Evolutionary conservation across 2,329 filamentous ascomycete genomes (phyloP).

Genomic region (Aspergillus sp.): DNA sequence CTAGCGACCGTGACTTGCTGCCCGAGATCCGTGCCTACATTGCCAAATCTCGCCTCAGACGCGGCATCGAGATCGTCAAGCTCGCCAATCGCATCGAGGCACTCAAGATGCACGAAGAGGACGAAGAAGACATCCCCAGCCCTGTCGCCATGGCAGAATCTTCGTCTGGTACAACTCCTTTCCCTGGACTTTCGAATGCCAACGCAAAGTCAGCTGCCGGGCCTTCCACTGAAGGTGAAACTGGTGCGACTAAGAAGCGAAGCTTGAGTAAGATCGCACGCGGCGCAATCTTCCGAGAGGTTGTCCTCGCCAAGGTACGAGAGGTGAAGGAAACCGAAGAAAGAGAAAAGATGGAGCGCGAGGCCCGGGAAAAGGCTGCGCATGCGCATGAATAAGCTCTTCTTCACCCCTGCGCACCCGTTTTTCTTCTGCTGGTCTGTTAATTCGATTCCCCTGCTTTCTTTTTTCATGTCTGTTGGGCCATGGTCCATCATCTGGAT

Average conservation of each 20-base stretch:
- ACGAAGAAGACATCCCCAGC: constrained; percentile 64
- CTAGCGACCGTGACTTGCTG: constrained; percentile 92
- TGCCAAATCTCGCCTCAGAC: constrained; percentile 81
- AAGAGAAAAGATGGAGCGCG: constrained; percentile 62
- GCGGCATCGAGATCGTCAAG: constrained; percentile 94
- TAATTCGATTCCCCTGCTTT: constrained; percentile 17
- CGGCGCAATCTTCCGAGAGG: constrained; percentile 82
- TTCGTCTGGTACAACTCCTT: constrained; percentile 32
- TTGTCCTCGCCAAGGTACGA: constrained; percentile 87
- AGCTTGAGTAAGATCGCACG: constrained; percentile 57
- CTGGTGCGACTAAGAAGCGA: constrained; percentile 40
- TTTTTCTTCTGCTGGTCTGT: constrained; percentile 10
- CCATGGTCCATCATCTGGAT: constrained; percentile 7
- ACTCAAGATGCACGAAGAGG: constrained; percentile 89
- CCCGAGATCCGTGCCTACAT: constrained; percentile 95
- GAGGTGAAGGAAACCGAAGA: constrained; percentile 88
- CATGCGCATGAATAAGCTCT: constrained; percentile 9
- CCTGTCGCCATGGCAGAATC: constrained; percentile 57
- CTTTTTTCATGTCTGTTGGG: constrained; percentile 3
- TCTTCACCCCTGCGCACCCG: constrained; percentile 4
- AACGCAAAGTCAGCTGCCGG: constrained; percentile 8
- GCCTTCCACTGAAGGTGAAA: constrained; percentile 13
- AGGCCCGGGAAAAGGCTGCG: constrained; percentile 37
- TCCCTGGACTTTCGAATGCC: constrained; percentile 17
- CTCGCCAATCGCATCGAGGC: constrained; percentile 91